Base-by-base conservation (phyloP, 2,329 filamentous ascomycete genomes). In the Periconia sp. region DNA sequence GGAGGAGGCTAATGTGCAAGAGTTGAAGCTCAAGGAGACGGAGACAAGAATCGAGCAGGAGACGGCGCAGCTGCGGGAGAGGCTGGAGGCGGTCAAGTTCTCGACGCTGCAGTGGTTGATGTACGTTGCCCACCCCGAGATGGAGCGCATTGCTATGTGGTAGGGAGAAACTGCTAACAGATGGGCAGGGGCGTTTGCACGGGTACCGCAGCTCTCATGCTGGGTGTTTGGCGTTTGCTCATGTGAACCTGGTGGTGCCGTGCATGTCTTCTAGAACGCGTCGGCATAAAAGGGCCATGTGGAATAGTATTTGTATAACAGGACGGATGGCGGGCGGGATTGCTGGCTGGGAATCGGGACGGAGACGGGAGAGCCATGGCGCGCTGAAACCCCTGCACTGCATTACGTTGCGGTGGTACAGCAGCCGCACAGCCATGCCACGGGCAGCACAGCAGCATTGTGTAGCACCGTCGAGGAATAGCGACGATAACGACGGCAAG, bases 41-140 rank as follows among this genome's bases (percentile, higher is more conserved):
- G 94, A 99, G 76, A 96, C 92, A 44, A 86, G 95, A 73, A 97
- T 99, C 63, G 94, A 99, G 77, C 92, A 97, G 74, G 94, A 97
- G 77, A 91, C 94, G 40, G 92, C 92, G 28, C 87, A 88, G 22
- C 71, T 99, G 65, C 79, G 90, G 56, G 94, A 97, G 77, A 87
- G 95, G 74, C 79, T 99, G 34, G 94, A 99, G 75, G 88, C 90
- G 56, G 94, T 99, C 70, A 99, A 99, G 79, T 97, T 97, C 73
- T 90, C 91, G 66, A 97, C 94, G 24, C 73, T 99, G 69, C 94
- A 99, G 78, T 99, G 94, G 94, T 76, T 99, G 56, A 96, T 97
- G 86, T 92, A 87, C 65, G 89, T 88, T 29, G 35, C 18, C n/a
- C 22, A 28, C 35, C 26, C 35, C 17, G 16, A 21, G 15, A 25